Conservation (phyloP, 176 grass and related monocot genomes). For the Oryza punctata region DNA sequence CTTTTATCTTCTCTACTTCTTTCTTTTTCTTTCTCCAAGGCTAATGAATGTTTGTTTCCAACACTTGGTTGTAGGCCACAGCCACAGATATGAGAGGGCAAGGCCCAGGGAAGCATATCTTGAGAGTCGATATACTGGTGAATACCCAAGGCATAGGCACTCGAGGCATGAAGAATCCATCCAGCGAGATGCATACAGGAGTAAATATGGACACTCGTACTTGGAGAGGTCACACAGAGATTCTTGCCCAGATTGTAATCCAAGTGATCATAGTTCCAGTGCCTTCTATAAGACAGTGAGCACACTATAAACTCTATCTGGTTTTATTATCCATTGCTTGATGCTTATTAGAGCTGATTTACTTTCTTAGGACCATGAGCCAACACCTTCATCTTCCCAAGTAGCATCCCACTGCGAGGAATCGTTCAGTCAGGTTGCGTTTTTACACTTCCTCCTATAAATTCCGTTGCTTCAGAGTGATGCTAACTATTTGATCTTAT, state of each 20-base stretch:
- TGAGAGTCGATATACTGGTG: conserved; percentile 34
- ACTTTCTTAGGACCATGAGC: conserved; percentile 36
- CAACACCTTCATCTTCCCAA: conserved; percentile 49
- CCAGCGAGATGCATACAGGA: conserved; percentile 47
- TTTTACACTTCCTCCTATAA: conserved; percentile 7
- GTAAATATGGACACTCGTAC: conserved; percentile 45
- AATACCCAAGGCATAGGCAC: conserved; percentile 47
- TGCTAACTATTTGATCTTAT: conserved; percentile 42
- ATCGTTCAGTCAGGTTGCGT: conserved; percentile 28
- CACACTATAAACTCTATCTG: not conserved
- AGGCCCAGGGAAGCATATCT: conserved; percentile 44
- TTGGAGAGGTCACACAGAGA: conserved; percentile 33
- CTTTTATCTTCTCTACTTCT: conserved; percentile 15
- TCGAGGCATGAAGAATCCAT: conserved; percentile 33
- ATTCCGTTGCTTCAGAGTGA: not conserved
- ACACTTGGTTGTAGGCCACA: conserved; percentile 32
- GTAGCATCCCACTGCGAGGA: conserved; percentile 43
- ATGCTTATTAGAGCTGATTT: conserved; percentile 2
- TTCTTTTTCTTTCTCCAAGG: not conserved
- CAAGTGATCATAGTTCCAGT: conserved; percentile 19
- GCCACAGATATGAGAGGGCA: conserved; percentile 41
- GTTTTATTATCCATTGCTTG: conserved; percentile 19
- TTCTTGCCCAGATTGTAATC: conserved; percentile 42
- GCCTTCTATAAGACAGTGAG: conserved; percentile 53
- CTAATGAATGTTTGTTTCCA: conserved; percentile 25